Base-by-base conservation (phyloP, 495 filamentous ascomycete species). In the Parathielavia hyrcaniae region DNA sequence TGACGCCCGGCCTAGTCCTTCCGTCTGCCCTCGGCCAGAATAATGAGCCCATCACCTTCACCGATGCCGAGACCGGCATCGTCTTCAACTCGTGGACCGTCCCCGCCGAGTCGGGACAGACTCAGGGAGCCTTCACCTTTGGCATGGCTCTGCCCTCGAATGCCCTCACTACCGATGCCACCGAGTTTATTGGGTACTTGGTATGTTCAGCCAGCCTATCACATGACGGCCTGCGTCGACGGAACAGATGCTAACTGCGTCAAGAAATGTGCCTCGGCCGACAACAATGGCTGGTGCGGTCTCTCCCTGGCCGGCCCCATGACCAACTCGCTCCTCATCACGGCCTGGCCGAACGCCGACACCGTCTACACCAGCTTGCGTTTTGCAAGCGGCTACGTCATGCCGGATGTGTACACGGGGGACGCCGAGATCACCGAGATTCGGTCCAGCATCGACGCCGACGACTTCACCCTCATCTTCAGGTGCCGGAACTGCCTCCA, bases 401-500 rank as follows among this genome's bases (percentile, higher is more conserved):
- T 75, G 50, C 85, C 85, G 4, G 74, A 77, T 12, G 44, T 80
- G 39, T 88, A 87, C 64, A 71, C 70, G 20, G 84, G 83, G 22
- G 73, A 78, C 58, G 83, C 83, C 23, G 76, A 75, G 45, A 58
- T 81, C 23, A 82, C 79, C 13, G 78, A 81, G 53, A 77, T 87
- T 60, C 77, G 75, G 22, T 77, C 78, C 23, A 75, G 60, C 49
- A 67, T 83, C 58, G 84, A 82, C 68, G 62, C 75, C 40, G 73
- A 74, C 12, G 67, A 77, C 66, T 88, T 77, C 67, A 75, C 75
- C 35, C 67, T 84, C 23, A 74, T 83, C 46, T 87, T 83, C 68
- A 73, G 80, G 41, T 88, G 85, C 73, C 71, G 81, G 64, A 75
- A 80, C 69, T 88, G 85, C 67, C 71, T 82, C 26, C 64, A 68